Conservation (phyloP, 2,329 filamentous ascomycete genomes). For the Podosphaera aphanis region DNA sequence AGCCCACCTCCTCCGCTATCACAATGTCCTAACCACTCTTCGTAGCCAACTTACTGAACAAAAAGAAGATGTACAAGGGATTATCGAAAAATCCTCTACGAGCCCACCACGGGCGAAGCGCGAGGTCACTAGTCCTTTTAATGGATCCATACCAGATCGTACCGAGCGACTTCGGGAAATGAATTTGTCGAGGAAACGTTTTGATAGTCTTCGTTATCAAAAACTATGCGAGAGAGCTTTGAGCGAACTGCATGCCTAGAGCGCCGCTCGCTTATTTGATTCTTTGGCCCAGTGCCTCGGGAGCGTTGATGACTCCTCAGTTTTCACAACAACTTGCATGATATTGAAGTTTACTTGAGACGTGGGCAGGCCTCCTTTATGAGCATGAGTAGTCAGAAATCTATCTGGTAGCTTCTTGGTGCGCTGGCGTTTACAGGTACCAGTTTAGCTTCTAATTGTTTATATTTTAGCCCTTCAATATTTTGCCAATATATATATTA, state of each 20-base stretch:
- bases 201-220: conserved; percentile 9
- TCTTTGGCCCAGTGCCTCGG: neutral
- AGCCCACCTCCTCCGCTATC: conserved; percentile 5
- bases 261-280: neutral
- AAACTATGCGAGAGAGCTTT: conserved; percentile 11
- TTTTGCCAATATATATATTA: neutral
- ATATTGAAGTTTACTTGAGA: neutral
- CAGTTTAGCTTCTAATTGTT: neutral
- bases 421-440: neutral
- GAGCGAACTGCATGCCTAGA: conserved; percentile 5
- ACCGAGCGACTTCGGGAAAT: conserved; percentile 7
- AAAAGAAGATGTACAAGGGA: conserved; percentile 6
- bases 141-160: conserved; percentile 1
- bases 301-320: neutral
- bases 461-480: neutral
- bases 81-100: conserved; percentile 4
- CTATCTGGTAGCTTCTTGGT: neutral
- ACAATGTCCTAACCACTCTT: conserved; percentile 6
- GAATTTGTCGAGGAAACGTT: conserved; percentile 10
- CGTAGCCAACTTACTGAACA: conserved; percentile 8
- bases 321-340: neutral
- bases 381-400: neutral
- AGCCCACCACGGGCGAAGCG: no score
- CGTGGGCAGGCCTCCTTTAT: neutral
- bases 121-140: neutral